phyloP scores from a whole-genome alignment of 805 yeast genomes.

The Saccharomycopsis amapae region DNA sequence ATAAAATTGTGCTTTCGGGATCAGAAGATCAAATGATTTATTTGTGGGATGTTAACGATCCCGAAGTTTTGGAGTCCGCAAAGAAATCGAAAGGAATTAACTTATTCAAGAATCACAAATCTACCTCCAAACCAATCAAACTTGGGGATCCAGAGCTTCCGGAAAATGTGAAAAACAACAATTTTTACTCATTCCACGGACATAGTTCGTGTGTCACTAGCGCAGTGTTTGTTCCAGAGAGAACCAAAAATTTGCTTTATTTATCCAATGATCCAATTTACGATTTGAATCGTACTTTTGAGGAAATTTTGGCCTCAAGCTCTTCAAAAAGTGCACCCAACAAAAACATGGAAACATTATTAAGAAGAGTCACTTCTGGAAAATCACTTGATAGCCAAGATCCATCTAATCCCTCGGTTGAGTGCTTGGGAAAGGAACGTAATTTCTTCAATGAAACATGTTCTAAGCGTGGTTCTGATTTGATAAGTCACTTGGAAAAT shows the following conservation, averaged over 20 bases:
- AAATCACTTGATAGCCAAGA: neutral
- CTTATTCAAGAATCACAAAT: neutral
- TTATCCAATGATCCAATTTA: constrained; percentile 74
- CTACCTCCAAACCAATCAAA: neutral
- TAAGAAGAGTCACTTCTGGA: neutral
- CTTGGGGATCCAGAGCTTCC: constrained; percentile 28
- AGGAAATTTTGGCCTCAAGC: constrained; percentile 9
- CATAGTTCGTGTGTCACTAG: constrained; percentile 67
- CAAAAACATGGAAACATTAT: no score
- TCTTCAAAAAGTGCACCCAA: no score
- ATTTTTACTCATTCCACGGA: constrained; percentile 69
- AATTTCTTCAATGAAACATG: neutral
- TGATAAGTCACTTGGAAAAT: neutral
- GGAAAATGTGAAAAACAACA: constrained; percentile 40
- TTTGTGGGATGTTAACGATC: constrained; percentile 54
- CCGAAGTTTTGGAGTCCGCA: constrained; percentile 24
- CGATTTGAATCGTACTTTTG: constrained; percentile 38
- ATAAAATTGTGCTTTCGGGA: constrained; percentile 58
- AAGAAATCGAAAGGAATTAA: constrained; percentile 10
- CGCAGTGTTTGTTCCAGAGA: constrained; percentile 70
- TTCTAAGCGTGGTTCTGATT: neutral
- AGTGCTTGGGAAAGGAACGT: no score
- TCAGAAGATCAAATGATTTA: constrained; percentile 87
- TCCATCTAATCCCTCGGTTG: no score
- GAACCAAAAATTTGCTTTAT: constrained; percentile 56